Conservation (phyloP, 1,139 yeast species). For the Yamadazyma buinensis region DNA sequence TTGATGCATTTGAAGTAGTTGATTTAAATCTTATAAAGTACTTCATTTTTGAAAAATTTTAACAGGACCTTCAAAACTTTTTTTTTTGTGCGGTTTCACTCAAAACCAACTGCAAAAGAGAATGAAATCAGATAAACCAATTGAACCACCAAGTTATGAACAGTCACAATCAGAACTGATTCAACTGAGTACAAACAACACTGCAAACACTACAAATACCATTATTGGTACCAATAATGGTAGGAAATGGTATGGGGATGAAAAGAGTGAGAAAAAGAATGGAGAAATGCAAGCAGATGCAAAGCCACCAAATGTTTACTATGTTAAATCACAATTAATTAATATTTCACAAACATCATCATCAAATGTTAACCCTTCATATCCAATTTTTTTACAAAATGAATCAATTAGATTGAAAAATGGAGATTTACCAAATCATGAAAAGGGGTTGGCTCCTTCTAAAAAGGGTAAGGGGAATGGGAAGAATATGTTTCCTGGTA, state of each 20-base stretch:
- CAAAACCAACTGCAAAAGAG: too few relatives aligned
- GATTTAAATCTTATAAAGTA: constrained; percentile 35
- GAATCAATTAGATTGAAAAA: constrained; percentile 30
- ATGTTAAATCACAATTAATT: constrained; percentile 28
- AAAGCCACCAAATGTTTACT: constrained; percentile 2
- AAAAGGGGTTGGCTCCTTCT: constrained; percentile 1
- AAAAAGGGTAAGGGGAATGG: constrained; percentile 14
- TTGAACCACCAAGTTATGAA: constrained; percentile 8
- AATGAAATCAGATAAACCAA: constrained; percentile 1
- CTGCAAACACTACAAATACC: too few relatives aligned
- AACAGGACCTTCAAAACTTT: too few relatives aligned
- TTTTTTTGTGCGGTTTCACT: too few relatives aligned
- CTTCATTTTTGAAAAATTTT: too few relatives aligned
- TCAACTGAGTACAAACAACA: too few relatives aligned
- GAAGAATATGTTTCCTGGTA: constrained; percentile 35
- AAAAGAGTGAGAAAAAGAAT: background rate
- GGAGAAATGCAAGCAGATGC: background rate
- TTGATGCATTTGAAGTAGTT: constrained; percentile 56
- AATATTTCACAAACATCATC: constrained; percentile 36
- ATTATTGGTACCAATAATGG: too few relatives aligned
- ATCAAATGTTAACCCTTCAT: constrained; percentile 35
- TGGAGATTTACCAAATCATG: constrained; percentile 31
- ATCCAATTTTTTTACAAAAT: constrained; percentile 29
- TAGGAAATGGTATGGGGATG: background rate
- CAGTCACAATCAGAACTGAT: constrained; percentile 2